Evolutionary conservation across 139 green algal genomes (phyloP).

Genomic region (Protoeuglena noctilucae): DNA sequence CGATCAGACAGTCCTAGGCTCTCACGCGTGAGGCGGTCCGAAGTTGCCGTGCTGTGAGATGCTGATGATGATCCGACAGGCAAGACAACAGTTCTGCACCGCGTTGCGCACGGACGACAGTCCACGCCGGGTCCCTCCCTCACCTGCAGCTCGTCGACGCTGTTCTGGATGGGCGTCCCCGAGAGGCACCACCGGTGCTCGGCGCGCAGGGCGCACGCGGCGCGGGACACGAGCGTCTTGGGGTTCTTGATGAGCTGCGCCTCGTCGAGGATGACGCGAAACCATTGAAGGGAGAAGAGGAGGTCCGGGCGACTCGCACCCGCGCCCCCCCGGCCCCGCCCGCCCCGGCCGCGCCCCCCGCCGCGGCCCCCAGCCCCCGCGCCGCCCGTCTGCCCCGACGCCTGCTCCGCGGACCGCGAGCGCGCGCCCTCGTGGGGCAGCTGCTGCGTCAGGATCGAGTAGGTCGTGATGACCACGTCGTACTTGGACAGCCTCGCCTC

Average conservation of each 20-base stretch:
- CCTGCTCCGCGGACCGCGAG: background rate
- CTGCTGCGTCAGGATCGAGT: conserved; percentile 54
- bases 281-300: conserved; percentile 44
- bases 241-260: conserved; percentile 86
- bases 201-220: conserved; percentile 39
- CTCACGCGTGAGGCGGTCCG: background rate
- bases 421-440: background rate
- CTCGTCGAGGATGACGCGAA: conserved; percentile 77
- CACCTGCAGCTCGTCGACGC: conserved; percentile 63
- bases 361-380: conserved; percentile 3
- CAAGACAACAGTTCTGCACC: too few relatives aligned
- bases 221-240: conserved; percentile 43
- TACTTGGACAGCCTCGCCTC: conserved; percentile 26
- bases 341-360: background rate
- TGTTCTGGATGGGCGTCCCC: conserved; percentile 89
- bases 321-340: conserved; percentile 4
- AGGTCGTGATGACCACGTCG: conserved; percentile 78
- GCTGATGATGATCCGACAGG: background rate
- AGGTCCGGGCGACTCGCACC: too few relatives aligned
- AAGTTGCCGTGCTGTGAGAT: background rate
- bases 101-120: too few relatives aligned
- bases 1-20: too few relatives aligned
- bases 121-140: background rate
- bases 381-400: too few relatives aligned
- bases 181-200: conserved; percentile 62